phyloP scores from a whole-genome alignment of 129 eudicot species.

The Chrysanthemum lavandulifolium region DNA sequence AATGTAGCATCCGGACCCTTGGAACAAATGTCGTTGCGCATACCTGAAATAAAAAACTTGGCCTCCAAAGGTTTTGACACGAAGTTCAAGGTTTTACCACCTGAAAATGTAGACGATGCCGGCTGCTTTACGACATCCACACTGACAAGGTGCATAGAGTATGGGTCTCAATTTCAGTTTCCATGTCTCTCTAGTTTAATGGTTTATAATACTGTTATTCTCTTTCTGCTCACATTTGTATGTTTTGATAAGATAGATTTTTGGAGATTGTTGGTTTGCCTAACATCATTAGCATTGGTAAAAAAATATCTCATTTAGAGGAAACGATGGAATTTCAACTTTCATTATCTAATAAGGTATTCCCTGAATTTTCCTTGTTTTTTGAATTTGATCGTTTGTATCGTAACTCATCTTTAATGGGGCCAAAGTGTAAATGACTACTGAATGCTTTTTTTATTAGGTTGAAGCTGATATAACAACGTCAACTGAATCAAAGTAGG shows the following conservation, averaged over 20 bases:
- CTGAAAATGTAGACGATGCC: conserved; percentile 22
- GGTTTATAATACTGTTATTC: not conserved
- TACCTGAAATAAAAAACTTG: conserved; percentile 41
- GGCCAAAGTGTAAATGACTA: conserved; percentile 8
- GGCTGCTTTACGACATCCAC: conserved; percentile 75
- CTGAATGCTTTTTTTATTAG: conserved; percentile 35
- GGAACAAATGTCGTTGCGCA: conserved; percentile 54
- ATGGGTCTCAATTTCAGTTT: not conserved
- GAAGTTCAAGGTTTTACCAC: conserved; percentile 51
- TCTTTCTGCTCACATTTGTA: conserved; percentile 6
- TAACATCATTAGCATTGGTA: conserved; percentile 38
- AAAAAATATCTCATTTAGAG: conserved; percentile 66
- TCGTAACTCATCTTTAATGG: not conserved
- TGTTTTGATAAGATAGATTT: conserved; percentile 47
- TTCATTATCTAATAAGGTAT: conserved; percentile 48
- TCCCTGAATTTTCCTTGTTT: not conserved
- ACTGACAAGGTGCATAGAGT: conserved; percentile 57
- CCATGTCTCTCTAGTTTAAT: conserved; percentile 2
- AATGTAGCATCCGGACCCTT: conserved; percentile 57
- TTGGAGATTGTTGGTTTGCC: conserved; percentile 49
- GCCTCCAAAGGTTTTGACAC: conserved; percentile 53
- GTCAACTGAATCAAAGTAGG: conserved; percentile 85
- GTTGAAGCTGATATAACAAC: conserved; percentile 46
- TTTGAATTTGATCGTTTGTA: not conserved
- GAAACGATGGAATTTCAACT: conserved; percentile 78